These are phyloP conservation scores for Debaryomyces castellii DNA, from an alignment of 805 yeast genomes.

Conservation along the genomic window DNA sequence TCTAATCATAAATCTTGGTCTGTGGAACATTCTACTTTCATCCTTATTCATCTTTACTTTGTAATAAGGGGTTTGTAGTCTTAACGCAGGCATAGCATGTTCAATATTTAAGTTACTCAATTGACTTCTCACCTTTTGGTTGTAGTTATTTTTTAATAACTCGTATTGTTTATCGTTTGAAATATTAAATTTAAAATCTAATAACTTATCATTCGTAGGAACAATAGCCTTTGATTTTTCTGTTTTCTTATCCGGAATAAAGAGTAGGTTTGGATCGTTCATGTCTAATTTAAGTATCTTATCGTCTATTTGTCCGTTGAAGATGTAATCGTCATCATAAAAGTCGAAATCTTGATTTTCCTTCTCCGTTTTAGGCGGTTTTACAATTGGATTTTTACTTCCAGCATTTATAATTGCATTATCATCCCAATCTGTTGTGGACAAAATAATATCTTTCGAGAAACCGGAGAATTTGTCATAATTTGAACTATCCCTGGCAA, in stretches of 20 bases:
- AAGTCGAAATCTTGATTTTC: conserved; percentile 18
- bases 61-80: conserved; percentile 88
- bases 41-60: conserved; percentile 69
- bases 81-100: conserved; percentile 83
- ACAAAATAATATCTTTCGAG: conserved; percentile 57
- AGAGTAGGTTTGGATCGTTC: conserved; percentile 82
- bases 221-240: conserved; percentile 32
- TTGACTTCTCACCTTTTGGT: conserved; percentile 87
- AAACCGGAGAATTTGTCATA: conserved; percentile 41
- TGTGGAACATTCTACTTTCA: conserved; percentile 75
- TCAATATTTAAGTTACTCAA: conserved; percentile 89
- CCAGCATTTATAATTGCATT: conserved; percentile 56
- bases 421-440: conserved; percentile 80
- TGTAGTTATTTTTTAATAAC: conserved; percentile 77
- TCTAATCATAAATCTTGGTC: conserved; percentile 71
- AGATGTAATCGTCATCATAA: conserved; percentile 68
- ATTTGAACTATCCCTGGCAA: conserved; percentile 31
- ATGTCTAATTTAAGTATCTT: conserved; percentile 62
- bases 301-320: conserved; percentile 58
- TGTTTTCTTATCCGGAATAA: conserved; percentile 46
- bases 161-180: conserved; percentile 91
- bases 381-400: conserved; percentile 15
- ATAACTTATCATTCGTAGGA: conserved; percentile 54
- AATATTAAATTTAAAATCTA: conserved; percentile 68
- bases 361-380: conserved; percentile 16